phyloP scores from a whole-genome alignment of 2,329 filamentous ascomycete species.

The Chaetomiaceae sp. region DNA sequence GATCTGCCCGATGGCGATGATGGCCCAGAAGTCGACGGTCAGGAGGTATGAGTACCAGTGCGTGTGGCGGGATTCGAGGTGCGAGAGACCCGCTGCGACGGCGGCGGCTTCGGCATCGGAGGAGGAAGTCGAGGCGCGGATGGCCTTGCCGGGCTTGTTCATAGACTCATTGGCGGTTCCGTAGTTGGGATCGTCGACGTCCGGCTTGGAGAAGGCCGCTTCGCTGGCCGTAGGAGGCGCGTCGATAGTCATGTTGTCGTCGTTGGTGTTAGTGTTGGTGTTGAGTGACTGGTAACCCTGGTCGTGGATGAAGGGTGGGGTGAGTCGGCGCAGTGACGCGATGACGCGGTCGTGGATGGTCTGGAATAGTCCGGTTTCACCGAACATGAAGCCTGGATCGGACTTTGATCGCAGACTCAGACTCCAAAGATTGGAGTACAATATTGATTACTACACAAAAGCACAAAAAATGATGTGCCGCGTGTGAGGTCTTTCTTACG shows the following conservation, averaged over 20 bases:
- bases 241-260: conserved; percentile 9
- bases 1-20: conserved; percentile 75
- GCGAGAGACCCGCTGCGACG: conserved; percentile 24
- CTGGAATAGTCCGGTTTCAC: not conserved
- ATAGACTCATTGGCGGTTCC: conserved; percentile 24
- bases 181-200: conserved; percentile 29
- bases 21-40: conserved; percentile 83
- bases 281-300: not conserved
- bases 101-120: conserved; percentile 13
- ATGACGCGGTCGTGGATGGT: not conserved
- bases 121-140: conserved; percentile 3
- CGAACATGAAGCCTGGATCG: conserved; percentile 1
- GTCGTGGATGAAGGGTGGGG: not conserved
- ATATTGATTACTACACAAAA: conserved; percentile 3
- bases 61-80: conserved; percentile 50
- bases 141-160: conserved; percentile 16
- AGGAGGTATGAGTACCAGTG: conserved; percentile 71
- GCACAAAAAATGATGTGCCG: not conserved
- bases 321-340: not conserved
- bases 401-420: not conserved
- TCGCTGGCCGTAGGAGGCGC: conserved; percentile 10
- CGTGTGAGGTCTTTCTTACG: conserved; percentile 52
- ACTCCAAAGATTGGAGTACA: not conserved
- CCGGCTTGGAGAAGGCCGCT: conserved; percentile 26
- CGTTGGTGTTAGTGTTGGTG: not conserved